Base-by-base conservation (phyloP, 371 early-diverging fungal genomes). In the Mortierella sp. region DNA sequence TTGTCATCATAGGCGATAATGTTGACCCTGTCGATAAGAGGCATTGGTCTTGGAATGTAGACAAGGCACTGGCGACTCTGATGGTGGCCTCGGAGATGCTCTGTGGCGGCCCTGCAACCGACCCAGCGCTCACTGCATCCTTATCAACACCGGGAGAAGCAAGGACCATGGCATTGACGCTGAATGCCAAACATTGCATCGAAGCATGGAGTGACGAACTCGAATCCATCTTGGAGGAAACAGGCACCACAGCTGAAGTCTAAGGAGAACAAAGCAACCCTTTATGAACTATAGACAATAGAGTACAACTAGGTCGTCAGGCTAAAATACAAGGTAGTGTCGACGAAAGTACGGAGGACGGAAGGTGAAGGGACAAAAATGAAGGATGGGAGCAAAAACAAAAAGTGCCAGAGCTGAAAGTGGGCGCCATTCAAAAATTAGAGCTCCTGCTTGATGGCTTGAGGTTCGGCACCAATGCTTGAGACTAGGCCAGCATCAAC, bases 1-100 rank as follows among this genome's bases (percentile, higher is more conserved):
- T 71, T 25, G n/a, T n/a, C n/a, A n/a, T n/a, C n/a, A n/a, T n/a
- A n/a, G n/a, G 65, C 34, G 71, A 59, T n/a, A 62, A 63, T 28
- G 71, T 71, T 6, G 52, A 47, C 22, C 28, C 39, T 0, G 17
- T 24, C 5, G 71, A 71, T 43, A 64, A 71, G 17, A 41, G 65
- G 10, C 71, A 71, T 24, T 71, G 71, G 71, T 57, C 60, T 12
- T 71, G 71, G 71, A 71, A 71, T 12, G 56, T 71, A 25, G 71
- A 71, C 46, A 64, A 64, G 52, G 71, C 64, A 16, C 24, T 71
- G 2, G 64, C 71, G 4, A 64, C 65, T 2, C 60, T 60, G 52
- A 60, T 71, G 64, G 65, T 64, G 22, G 71, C 55, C 3, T 59
- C 71, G 4, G 60, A 64, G 43, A 64, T 63, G 71, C 47, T 71